These are phyloP conservation scores for Mycena rosella DNA, from an alignment of 768 basidiomycete species.

Conservation along the genomic window DNA sequence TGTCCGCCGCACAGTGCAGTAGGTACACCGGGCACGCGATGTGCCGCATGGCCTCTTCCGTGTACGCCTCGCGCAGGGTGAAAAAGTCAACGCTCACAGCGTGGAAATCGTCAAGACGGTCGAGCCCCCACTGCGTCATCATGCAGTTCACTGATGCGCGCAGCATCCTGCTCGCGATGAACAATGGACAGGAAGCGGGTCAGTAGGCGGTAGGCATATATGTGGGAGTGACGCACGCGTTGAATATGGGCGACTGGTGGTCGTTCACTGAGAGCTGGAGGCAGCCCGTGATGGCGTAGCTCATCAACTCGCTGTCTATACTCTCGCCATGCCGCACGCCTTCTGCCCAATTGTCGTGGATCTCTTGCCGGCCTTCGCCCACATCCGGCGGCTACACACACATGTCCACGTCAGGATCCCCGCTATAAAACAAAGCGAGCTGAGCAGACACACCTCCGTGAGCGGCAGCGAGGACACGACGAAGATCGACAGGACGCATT, in stretches of 20 bases:
- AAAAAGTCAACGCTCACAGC: constrained; percentile 35
- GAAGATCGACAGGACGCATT: constrained; percentile 25
- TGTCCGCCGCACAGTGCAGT: constrained; percentile 39
- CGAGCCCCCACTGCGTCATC: constrained; percentile 15
- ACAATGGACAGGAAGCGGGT: no score
- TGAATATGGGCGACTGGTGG: not conserved
- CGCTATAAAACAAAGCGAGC: not conserved
- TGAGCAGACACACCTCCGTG: constrained; percentile 28
- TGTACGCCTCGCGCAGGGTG: constrained; percentile 28
- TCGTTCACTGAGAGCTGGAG: constrained; percentile 31
- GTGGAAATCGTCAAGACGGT: constrained; percentile 27
- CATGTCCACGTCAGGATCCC: not conserved
- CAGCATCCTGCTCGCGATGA: constrained; percentile 10
- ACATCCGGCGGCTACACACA: constrained; percentile 37
- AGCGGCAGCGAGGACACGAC: constrained; percentile 36
- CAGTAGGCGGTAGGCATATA: not conserved
- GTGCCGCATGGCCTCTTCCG: constrained; percentile 13
- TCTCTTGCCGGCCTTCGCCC: constrained; percentile 34
- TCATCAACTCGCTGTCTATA: constrained; percentile 7
- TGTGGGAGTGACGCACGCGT: constrained; percentile 25
- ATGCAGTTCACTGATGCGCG: not conserved
- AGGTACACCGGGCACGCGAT: constrained; percentile 30
- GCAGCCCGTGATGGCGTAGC: constrained; percentile 23
- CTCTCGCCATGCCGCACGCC: constrained; percentile 11
- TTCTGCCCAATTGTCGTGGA: constrained; percentile 36